Evolutionary conservation across 805 yeast species (phyloP), one percentile per base, ranked within the genome.

Genomic region (Candida maltosa): DNA sequence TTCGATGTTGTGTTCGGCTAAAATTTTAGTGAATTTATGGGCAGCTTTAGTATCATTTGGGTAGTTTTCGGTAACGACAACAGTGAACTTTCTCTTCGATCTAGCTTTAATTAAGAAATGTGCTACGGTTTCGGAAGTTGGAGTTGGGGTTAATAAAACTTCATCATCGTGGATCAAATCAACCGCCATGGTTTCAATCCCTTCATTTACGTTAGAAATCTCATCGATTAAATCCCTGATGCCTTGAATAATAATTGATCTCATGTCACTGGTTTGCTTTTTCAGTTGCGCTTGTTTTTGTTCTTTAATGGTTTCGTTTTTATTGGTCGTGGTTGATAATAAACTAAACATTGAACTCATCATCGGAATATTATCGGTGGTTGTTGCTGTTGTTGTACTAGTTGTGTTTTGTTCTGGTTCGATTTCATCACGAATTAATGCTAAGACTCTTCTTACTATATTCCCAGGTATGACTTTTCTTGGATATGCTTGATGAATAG

Each of bases 141-240:
- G 97, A 0, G 97, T 88, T n/a, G 97, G 96, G 0, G 97, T 87
- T 35, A 87, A 66, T 29, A 85, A 60, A 16, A 85, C 75, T 57
- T 85, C 93, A 53, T 88, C 84, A 51, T 93, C 97, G 60, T 91
- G 97, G 54, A 93, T 87, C 66, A 93, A 72, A 54, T 93, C 99
- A 24, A 83, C 83, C 12, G 96, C 83, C 80, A 88, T 86, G 40
- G 81, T 76, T 59, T 88, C 95, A 26, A 93, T 81, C 38, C 91
- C 91, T 49, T 91, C 97, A 52, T 87, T 89, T 29, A 86, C 84
- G 48, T 84, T 84, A 16, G 83, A 75, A 36, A 93, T 84, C 60
- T 93, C 98, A 59, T 93, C 97, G 37, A 89, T 79, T 39, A 93
- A 71, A 48, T 87, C 96, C 54, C 88, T 81, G 42, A 93, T 89